Evolutionary conservation across 352 stramenopile species (phyloP), one percentile per base, ranked within the genome.

Genomic region (Phytopythium kandeliae): DNA sequence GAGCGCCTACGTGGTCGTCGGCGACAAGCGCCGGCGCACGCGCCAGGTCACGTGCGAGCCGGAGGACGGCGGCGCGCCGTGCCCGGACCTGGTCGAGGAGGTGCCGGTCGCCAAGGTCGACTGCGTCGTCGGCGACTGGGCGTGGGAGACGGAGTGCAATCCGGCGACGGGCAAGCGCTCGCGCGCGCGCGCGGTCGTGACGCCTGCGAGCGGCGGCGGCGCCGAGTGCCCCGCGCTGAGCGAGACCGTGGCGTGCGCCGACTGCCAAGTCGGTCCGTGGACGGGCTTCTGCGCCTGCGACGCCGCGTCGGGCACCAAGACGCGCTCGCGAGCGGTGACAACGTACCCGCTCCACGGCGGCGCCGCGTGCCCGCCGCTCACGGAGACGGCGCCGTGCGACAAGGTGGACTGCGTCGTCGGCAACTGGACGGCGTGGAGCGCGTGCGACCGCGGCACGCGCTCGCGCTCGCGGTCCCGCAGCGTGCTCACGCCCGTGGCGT

Each of bases 401-500:
- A 63, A 65, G 4, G 59, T 85, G 15, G 58, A 77, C 61, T 81
- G 72, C 33, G 62, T 63, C 17, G 55, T 80, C 8, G 67, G 58
- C 15, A 48, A 67, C 36, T 87, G 76, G 76, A 66, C 51, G 1
- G 36, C 53, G 21, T 83, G 62, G 61, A 64, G 65, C 21, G 41
- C 55, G 21, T 86, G 79, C 41, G 62, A 90, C 52, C 62, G 65
- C 33, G 34, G 51, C n/a, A 73, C 70, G 0, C 58, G 62, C 22
- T 74, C 57, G 28, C 81, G 82, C 49, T 74, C 61, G 8, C 70
- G 72, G 10, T 56, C 60, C 22, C 62, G 79, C 2, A 52, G 65
- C 2, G 63, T 88, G 7, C 31, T 66, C 0, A 58, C 62, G 0
- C 59, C 65, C 0, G 47, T 71, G 10, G 42, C 47, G 3, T 74